Evolutionary conservation across 2,329 filamentous ascomycete genomes (phyloP), one percentile per base, ranked within the genome.

Genomic region (Ascochyta rabiei): DNA sequence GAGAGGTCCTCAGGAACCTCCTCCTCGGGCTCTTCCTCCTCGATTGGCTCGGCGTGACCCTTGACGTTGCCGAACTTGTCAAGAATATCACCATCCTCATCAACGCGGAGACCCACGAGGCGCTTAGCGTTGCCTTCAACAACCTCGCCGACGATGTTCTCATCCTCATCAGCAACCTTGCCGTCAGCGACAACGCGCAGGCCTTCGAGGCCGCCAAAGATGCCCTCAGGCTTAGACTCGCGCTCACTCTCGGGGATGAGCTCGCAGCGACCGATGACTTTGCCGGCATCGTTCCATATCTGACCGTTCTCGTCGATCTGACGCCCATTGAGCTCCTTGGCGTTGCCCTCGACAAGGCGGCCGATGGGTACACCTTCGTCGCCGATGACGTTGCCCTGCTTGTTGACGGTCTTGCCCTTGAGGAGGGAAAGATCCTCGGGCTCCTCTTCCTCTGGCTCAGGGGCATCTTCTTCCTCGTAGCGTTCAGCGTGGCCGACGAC

Each of bases 301-400:
- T 89, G 84, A 31, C 89, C 89, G 26, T 89, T 77, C 73, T 86
- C 88, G 71, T 91, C 86, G 66, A 87, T 86, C 82, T 88, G 88
- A 66, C 84, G 85, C 24, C 88, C 88, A 9, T 85, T 76, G 37
- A 91, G 81, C 48, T 83, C 81, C 72, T 84, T 83, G 31, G 84
- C 68, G 56, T 88, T 84, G 13, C 89, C 89, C 68, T 90, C 86
- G 18, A 90, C 74, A 1, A 91, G 81, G 34, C 86, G 84, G 31
- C 86, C 89, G 57, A 84, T 72, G n/a, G 79, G 79, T 4, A 80
- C 76, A 37, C 79, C 79, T 53, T 81, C 77, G 41, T 79, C 76
- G 39, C 78, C 79, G 58, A 82, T 80, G 62, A 82, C 77, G 26
- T 80, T 75, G 52, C 80, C 80, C 47, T 77, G 72, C 73, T 81